Percentiles rank a stretch among this genome's conserved stretches.
phyloP scores from a whole-genome alignment of 345 rosid genomes.

The Pistacia atlantica region DNA sequence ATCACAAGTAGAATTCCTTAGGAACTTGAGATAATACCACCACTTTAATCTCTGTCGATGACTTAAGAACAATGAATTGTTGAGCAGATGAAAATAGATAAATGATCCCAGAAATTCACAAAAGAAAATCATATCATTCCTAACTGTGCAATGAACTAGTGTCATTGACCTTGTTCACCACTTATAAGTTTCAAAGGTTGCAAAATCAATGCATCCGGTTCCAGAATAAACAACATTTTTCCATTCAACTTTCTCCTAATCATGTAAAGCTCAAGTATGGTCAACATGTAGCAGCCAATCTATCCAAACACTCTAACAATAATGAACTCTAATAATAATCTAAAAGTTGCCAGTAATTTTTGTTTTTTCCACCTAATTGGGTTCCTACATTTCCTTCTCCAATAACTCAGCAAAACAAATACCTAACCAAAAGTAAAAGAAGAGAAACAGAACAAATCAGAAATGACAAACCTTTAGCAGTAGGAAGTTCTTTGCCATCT shows the following conservation, averaged over 20 bases:
- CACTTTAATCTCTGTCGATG: too few species aligned
- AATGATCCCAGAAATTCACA: neutral
- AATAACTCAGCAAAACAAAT: neutral
- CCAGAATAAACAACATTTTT: neutral
- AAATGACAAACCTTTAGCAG: slow-evolving; percentile 61
- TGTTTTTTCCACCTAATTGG: neutral
- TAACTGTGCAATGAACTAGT: neutral
- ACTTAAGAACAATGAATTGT: neutral
- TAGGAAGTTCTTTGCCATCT: slow-evolving; percentile 88
- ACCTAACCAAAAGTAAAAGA: neutral
- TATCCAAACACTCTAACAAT: neutral
- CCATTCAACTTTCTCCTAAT: neutral
- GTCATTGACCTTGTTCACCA: neutral
- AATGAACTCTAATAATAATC: neutral
- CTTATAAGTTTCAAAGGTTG: neutral
- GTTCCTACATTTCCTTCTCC: neutral
- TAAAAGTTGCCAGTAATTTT: too few species aligned
- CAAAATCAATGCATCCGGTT: neutral
- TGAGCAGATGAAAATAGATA: neutral
- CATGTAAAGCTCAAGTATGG: neutral
- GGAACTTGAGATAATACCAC: too few species aligned
- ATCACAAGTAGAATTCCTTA: too few species aligned
- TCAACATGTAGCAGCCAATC: neutral
- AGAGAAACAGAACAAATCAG: neutral
- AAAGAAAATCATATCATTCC: neutral